Conservation (phyloP, 1,139 yeast genomes). For the Hansenula anomala region DNA sequence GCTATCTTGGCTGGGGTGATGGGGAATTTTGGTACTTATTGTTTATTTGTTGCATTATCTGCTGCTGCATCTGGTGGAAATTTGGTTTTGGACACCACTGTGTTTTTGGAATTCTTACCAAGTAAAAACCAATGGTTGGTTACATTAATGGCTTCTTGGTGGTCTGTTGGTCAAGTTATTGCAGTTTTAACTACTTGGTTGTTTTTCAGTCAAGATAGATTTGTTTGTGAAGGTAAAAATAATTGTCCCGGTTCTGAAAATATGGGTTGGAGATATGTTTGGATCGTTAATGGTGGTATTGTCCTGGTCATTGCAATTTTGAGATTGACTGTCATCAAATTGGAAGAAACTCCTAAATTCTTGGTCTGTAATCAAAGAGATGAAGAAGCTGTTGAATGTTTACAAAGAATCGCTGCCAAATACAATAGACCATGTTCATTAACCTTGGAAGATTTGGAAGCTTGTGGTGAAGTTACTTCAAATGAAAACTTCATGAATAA, state of each 20-base stretch:
- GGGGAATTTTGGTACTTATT: constrained; percentile 34
- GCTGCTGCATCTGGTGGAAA: constrained; percentile 49
- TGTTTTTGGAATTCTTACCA: constrained; percentile 46
- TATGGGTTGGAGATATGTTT: constrained; percentile 49
- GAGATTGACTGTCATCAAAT: constrained; percentile 38
- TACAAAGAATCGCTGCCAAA: constrained; percentile 36
- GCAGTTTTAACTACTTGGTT: constrained; percentile 45
- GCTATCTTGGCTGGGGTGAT: constrained; percentile 45
- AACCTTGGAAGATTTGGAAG: constrained; percentile 39
- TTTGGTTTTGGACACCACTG: constrained; percentile 44
- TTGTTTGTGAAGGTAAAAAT: constrained; percentile 15
- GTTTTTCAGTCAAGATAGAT: constrained; percentile 22
- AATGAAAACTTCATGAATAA: constrained; percentile 8
- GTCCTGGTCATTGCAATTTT: constrained; percentile 38
- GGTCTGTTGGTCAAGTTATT: constrained; percentile 52
- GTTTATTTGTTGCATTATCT: constrained; percentile 36
- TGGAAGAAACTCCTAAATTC: constrained; percentile 48
- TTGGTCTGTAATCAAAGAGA: constrained; percentile 41
- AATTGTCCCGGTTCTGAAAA: constrained; percentile 38
- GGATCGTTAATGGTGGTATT: constrained; percentile 43
- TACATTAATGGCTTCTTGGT: constrained; percentile 45
- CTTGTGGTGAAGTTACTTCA: constrained; percentile 35
- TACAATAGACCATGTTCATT: constrained; percentile 39
- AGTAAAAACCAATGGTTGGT: constrained; percentile 42
- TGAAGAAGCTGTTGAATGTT: constrained; percentile 37